Evolutionary conservation across 305 asterid species (phyloP), one percentile per base, ranked within the genome.

Genomic region (Fraxinus xanthoxyloides): DNA sequence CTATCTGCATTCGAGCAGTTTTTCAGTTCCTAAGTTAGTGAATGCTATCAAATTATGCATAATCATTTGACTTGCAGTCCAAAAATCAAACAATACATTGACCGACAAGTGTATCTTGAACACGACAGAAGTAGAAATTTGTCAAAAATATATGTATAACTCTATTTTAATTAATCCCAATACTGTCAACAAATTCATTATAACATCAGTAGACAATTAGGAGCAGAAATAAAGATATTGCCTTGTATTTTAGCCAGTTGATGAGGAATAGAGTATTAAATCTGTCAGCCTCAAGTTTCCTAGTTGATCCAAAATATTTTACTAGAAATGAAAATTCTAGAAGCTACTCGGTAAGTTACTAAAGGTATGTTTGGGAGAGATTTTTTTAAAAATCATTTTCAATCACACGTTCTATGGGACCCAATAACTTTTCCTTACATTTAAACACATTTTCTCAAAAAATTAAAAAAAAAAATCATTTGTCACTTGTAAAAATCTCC

Each of bases 1-100:
- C 98, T 35, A 95, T 86, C 98, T 92, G 91, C 89, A 87, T 9
- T 9, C 30, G 1, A 32, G 79, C 21, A 74, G 75, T 51, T 35
- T 46, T 61, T 65, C 72, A 40, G 38, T 81, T 38, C 15, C 32
- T 28, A 51, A 82, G 81, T 56, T 23, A 0, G 17, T 70, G 35
- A 36, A 63, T 3, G 31, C 69, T 40, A 5, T 9, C 3, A 34
- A 69, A 40, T 59, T 59, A 77, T 51, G 32, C 56, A 79, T 79
- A 76, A 21, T 72, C 63, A 38, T 51, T 30, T 31, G 36, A 69
- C 36, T 28, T 28, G 17, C 13, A 15, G 23, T 13, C 5, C 4
- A 24, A 23, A 21, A 63, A 23, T 63, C 32, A 24, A 63, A 9
- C 32, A 63, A 23, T 24, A 63, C 4, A 63, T 24, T 63, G 15